Conservation (phyloP, 2,329 filamentous ascomycete genomes). For the Dichotomopilus funicola region DNA sequence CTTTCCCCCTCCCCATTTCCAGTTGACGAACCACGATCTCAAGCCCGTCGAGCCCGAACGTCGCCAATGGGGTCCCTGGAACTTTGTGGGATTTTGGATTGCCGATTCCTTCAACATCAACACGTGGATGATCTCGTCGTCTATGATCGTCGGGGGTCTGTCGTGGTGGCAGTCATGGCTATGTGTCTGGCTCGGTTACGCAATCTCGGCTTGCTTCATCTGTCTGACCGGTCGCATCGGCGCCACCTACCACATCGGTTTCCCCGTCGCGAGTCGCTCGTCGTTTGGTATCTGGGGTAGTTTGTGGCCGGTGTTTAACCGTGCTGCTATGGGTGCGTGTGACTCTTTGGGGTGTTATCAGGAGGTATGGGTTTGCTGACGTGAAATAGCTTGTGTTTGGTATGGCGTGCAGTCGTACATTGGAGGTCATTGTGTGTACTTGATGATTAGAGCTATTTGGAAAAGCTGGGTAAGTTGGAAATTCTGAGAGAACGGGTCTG, state of each 20-base stretch:
- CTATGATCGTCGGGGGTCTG: conserved; percentile 69
- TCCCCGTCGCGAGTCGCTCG: conserved; percentile 70
- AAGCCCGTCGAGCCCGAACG: conserved; percentile 73
- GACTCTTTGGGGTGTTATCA: background rate
- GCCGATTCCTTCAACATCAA: conserved; percentile 84
- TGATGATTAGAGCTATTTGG: conserved; percentile 89
- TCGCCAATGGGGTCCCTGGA: conserved; percentile 79
- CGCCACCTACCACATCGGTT: conserved; percentile 81
- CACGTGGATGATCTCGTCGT: conserved; percentile 88
- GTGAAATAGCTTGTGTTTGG: conserved; percentile 63
- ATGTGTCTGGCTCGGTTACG: conserved; percentile 83
- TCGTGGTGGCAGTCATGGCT: conserved; percentile 91
- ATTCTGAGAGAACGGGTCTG: too few relatives aligned
- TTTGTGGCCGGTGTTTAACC: conserved; percentile 82
- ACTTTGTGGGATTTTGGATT: conserved; percentile 85
- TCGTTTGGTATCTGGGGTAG: conserved; percentile 87
- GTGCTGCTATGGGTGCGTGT: conserved; percentile 65
- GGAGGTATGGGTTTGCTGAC: conserved; percentile 4
- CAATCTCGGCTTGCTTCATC: conserved; percentile 68
- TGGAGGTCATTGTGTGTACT: conserved; percentile 73
- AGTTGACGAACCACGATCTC: conserved; percentile 76
- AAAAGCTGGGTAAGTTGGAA: conserved; percentile 47
- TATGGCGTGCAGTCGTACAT: conserved; percentile 69
- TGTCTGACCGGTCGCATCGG: conserved; percentile 76
- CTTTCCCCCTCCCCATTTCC: conserved; percentile 7